These are phyloP conservation scores for Metahyphopichia silvanorum DNA, from an alignment of 805 yeast species.

Conservation along the genomic window DNA sequence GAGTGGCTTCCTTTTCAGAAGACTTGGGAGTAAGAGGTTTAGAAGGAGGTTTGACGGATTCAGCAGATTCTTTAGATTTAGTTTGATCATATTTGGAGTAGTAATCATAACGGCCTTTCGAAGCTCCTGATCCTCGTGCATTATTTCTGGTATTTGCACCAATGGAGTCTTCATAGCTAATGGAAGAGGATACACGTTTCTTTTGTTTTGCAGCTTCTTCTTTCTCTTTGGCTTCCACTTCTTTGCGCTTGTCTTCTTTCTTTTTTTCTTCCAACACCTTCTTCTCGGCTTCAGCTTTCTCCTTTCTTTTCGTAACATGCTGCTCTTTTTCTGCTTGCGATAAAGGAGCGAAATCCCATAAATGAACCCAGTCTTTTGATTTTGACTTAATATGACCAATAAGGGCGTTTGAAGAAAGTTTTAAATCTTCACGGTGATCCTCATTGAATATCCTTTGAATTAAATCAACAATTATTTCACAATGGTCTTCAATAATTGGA, in stretches of 20 bases:
- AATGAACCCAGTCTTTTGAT: slow-evolving; percentile 45
- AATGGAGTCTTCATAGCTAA: slow-evolving; percentile 18
- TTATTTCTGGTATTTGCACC: slow-evolving; percentile 8
- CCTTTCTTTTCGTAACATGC: slow-evolving; percentile 21
- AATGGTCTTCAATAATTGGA: slow-evolving; percentile 68
- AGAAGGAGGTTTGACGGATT: not conserved
- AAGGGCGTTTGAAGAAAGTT: slow-evolving; percentile 70
- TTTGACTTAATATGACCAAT: slow-evolving; percentile 62
- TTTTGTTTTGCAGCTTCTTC: slow-evolving; percentile 9
- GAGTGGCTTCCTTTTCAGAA: slow-evolving; percentile 8
- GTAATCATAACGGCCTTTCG: slow-evolving; percentile 28
- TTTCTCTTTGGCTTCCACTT: slow-evolving; percentile 7
- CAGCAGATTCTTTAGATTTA: not conserved
- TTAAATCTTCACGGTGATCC: slow-evolving; percentile 78
- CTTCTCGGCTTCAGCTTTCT: slow-evolving; percentile 13
- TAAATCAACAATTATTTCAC: slow-evolving; percentile 45
- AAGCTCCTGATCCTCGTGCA: slow-evolving; percentile 9
- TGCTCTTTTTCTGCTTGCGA: slow-evolving; percentile 38
- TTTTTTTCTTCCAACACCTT: slow-evolving; percentile 11
- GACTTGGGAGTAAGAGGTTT: slow-evolving; percentile 1
- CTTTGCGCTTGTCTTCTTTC: slow-evolving; percentile 3
- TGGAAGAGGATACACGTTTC: slow-evolving; percentile 7
- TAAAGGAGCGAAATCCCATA: slow-evolving; percentile 57
- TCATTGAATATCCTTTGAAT: slow-evolving; percentile 45
- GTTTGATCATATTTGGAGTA: slow-evolving; percentile 18